phyloP scores from a whole-genome alignment of 2,329 filamentous ascomycete genomes.

The Ophiobolus disseminans region DNA sequence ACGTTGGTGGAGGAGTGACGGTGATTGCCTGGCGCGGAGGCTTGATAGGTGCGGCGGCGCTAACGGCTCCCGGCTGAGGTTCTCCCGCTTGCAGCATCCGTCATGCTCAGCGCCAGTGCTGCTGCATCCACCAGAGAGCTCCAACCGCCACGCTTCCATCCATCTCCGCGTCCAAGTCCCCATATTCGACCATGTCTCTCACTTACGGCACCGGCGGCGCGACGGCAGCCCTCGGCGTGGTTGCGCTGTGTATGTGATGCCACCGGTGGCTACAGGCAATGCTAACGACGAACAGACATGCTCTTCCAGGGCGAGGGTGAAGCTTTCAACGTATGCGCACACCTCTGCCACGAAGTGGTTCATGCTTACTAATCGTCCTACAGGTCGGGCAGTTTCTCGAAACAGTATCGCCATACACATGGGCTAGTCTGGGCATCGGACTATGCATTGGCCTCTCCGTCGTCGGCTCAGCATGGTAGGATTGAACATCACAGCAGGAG shows the following conservation, averaged over 20 bases:
- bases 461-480: constrained; percentile 94
- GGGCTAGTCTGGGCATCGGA: constrained; percentile 88
- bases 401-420: constrained; percentile 90
- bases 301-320: constrained; percentile 97
- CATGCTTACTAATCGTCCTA: constrained; percentile 16
- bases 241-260: constrained; percentile 75
- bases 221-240: constrained; percentile 71
- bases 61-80: constrained; percentile 10
- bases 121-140: constrained; percentile 36
- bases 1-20: constrained; percentile 19
- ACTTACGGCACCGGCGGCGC: constrained; percentile 73
- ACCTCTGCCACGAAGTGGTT: background rate
- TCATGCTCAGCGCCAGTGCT: constrained; percentile 37
- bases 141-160: constrained; percentile 33
- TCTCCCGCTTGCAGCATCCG: constrained; percentile 18
- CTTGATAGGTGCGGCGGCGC: constrained; percentile 19
- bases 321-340: constrained; percentile 79
- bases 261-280: constrained; percentile 27
- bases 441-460: constrained; percentile 96
- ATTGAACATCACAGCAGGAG: constrained; percentile 8
- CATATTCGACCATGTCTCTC: constrained; percentile 68
- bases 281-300: constrained; percentile 74
- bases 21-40: constrained; percentile 19
- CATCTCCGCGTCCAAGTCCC: constrained; percentile 24
- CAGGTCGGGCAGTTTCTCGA: constrained; percentile 94